Conservation (phyloP, 2,329 filamentous ascomycete species). For the Ceratocystis diversiconidia region DNA sequence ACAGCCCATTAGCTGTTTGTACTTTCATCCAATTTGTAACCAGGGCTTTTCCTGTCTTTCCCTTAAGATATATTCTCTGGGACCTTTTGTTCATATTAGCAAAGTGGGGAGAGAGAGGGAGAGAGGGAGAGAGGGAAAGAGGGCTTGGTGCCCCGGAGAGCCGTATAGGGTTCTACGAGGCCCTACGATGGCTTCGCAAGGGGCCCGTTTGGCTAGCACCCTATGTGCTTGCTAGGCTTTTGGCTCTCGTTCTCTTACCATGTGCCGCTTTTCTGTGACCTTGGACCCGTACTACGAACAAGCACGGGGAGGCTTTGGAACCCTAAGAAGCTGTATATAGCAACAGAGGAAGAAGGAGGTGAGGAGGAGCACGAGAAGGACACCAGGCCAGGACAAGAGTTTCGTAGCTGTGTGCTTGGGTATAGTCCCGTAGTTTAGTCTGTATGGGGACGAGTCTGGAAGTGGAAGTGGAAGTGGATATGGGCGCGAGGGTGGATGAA, state of each 20-base stretch:
- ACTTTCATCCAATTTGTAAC: neutral
- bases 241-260: neutral
- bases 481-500: no score
- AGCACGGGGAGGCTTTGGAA: neutral
- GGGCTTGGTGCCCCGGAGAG: no score
- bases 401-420: no score
- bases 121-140: no score
- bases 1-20: neutral
- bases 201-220: neutral
- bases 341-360: no score
- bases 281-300: neutral
- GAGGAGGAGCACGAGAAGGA: no score
- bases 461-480: no score
- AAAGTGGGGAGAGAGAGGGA: no score
- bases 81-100: neutral
- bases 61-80: neutral
- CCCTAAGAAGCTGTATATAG: no score
- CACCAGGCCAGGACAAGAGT: no score
- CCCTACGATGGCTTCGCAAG: neutral
- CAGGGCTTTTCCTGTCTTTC: neutral
- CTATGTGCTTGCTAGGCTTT: neutral
- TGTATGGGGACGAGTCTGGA: no score
- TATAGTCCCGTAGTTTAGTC: no score
- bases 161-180: neutral
- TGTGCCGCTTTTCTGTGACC: conserved; percentile 6